Evolutionary conservation across 306 rosid species (phyloP).

Genomic region (Cyclanthera cordifolia): DNA sequence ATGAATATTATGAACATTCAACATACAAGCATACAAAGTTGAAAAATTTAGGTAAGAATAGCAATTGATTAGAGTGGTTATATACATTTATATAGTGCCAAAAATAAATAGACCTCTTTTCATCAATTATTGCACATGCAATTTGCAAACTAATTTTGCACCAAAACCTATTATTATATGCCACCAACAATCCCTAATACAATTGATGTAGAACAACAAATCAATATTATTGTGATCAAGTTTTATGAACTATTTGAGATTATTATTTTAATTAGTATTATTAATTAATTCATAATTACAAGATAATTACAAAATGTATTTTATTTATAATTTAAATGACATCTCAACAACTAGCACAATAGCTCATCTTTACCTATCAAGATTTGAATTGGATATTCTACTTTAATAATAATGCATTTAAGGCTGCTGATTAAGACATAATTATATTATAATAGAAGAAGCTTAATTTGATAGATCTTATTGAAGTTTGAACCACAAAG

Average conservation of each 20-base stretch:
- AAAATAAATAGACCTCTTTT: neutral
- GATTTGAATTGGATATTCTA: neutral
- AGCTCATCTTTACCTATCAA: neutral
- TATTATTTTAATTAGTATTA: neutral
- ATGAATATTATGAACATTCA: neutral
- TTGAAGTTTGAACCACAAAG: neutral
- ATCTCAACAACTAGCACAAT: conserved; percentile 8
- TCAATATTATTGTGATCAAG: neutral
- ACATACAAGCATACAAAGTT: neutral
- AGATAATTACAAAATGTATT: neutral
- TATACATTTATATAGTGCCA: neutral
- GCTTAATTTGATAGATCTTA: neutral
- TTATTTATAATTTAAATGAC: conserved; percentile 5
- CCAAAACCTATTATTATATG: neutral
- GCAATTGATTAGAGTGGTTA: neutral
- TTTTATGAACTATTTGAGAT: neutral
- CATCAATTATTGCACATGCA: neutral
- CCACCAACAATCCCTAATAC: conserved; percentile 5
- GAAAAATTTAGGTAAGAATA: neutral
- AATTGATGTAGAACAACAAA: neutral
- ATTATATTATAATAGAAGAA: neutral
- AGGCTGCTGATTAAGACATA: neutral
- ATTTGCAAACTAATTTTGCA: neutral
- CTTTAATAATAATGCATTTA: neutral
- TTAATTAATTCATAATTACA: neutral